Base-by-base conservation (phyloP, 257 asterid genomes). In the Solanum pimpinellifolium region DNA sequence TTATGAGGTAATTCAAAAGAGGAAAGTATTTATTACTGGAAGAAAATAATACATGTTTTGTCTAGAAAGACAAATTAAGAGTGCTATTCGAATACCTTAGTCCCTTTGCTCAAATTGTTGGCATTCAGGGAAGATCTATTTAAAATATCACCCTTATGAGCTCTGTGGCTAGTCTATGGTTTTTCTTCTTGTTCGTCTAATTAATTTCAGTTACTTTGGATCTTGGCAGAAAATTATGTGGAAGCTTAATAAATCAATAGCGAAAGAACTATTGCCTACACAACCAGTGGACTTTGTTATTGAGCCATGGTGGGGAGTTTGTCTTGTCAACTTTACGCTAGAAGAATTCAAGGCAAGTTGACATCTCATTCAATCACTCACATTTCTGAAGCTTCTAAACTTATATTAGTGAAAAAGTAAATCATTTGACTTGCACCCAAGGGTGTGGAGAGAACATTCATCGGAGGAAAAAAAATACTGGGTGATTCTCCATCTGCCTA, bases 241-340 rank as follows among this genome's bases (percentile, higher is more conserved):
- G 99, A 97, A 97, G 96, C 93, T 97, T 87, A 97, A 97, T 92
- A 97, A 97, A 93, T 96, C 99, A 84, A 96, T 96, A 90, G 99
- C 99, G 41, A 96, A 94, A 91, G 99, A 97, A 91, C 93, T 93
- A 88, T 92, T 97, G 93, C 99, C 99, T 41, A 66, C 91, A 85
- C 98, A 96, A 88, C 99, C 99, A 18, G 99, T 94, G 90, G 99
- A 96, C 89, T 94, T 97, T 62, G 87, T 88, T 78, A 94, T 95
- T 90, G 99, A 96, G 90, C 98, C 99, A 84, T 96, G 99, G 99
- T 97, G 99, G 99, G 99, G 99, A 90, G 96, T 96, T 91, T 97
- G 99, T 90, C 93, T 97, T 4, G 99, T 97, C 91, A 97, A 97
- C 91, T 97, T 96, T 88, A 97, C 99, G 73, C 90, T 97, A 90